Conservation (phyloP, 2,329 filamentous ascomycete species). For the Colletotrichum chrysophilum region DNA sequence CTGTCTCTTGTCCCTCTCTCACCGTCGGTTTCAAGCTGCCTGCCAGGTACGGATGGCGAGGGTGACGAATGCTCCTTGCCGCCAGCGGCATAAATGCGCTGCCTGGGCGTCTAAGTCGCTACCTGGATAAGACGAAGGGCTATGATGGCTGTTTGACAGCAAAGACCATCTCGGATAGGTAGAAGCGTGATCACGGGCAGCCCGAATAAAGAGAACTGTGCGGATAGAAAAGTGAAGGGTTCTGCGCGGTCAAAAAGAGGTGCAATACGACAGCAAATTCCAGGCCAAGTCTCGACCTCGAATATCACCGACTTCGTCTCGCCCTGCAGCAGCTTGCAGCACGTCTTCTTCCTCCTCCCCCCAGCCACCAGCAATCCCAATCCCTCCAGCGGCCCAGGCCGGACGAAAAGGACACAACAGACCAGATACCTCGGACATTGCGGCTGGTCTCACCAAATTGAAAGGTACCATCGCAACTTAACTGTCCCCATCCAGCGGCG, state of each 20-base stretch:
- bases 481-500: neutral
- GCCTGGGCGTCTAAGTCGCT: neutral
- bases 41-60: neutral
- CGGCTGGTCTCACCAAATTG: neutral
- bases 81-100: neutral
- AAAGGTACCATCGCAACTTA: neutral
- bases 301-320: neutral
- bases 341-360: neutral
- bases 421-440: neutral
- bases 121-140: neutral
- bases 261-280: neutral
- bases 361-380: neutral
- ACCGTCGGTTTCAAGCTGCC: conserved; percentile 17
- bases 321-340: neutral
- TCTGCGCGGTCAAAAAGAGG: neutral
- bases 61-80: conserved; percentile 6
- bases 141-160: neutral
- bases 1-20: neutral
- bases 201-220: neutral
- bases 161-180: neutral
- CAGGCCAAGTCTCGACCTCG: neutral
- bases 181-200: neutral
- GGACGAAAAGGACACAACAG: neutral
- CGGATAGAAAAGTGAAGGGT: neutral
- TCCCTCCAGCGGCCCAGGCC: neutral